phyloP scores from a whole-genome alignment of 1,284 basidiomycete genomes.

The Xerocomus amazonicus region DNA sequence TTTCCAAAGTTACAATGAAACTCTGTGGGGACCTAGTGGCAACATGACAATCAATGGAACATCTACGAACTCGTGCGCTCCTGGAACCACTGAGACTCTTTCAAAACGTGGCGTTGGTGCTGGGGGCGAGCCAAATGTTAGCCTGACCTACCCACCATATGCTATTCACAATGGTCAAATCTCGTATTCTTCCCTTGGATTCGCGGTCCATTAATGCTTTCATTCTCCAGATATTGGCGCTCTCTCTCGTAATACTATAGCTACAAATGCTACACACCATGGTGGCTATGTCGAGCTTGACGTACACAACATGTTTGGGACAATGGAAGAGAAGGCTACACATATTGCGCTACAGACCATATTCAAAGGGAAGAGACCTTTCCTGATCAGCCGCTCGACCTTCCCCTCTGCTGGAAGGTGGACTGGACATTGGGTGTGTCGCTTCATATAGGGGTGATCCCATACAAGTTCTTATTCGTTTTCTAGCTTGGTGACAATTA shows the following conservation, averaged over 20 bases:
- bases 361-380: conserved; percentile 38
- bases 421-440: conserved; percentile 55
- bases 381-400: conserved; percentile 41
- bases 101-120: conserved; percentile 35
- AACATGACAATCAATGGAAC: conserved; percentile 72
- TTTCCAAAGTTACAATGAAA: conserved; percentile 54
- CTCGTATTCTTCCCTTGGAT: not conserved
- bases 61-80: conserved; percentile 44
- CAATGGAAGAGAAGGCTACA: conserved; percentile 39
- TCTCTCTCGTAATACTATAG: conserved; percentile 30
- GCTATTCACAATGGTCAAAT: conserved; percentile 64
- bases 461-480: not conserved
- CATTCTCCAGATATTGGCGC: conserved; percentile 19
- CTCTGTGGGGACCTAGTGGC: conserved; percentile 62
- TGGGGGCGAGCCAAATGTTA: conserved; percentile 41
- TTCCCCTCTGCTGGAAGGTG: conserved; percentile 65
- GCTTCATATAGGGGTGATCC: not conserved
- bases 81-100: conserved; percentile 4
- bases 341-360: conserved; percentile 34
- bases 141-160: conserved; percentile 61
- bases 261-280: conserved; percentile 41
- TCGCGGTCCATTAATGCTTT: not conserved
- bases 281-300: conserved; percentile 38
- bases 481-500: conserved; percentile 70
- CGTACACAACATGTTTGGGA: conserved; percentile 42